A percentile compares a stretch with the other conserved stretches of the same genome.
These are phyloP conservation scores for Komagataella phaffii DNA, from an alignment of 805 yeast species.

Conservation along the genomic window DNA sequence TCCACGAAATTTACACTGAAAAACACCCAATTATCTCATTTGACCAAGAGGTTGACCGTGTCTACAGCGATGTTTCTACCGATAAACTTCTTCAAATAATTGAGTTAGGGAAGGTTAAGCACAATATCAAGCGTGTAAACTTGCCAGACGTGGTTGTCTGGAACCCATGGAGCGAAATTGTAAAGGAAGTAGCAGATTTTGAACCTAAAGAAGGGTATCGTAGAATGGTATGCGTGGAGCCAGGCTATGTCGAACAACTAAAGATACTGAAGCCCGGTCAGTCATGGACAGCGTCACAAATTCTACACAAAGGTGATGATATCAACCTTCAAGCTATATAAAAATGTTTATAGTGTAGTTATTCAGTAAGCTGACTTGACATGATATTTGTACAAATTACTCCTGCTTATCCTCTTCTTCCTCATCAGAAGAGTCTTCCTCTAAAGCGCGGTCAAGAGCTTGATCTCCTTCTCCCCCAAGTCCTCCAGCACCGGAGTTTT, in stretches of 20 bases:
- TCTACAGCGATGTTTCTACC: constrained; percentile 51
- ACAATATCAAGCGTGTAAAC: constrained; percentile 44
- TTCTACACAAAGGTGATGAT: constrained; percentile 40
- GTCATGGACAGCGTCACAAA: constrained; percentile 65
- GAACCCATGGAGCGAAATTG: constrained; percentile 91
- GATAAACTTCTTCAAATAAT: constrained; percentile 52
- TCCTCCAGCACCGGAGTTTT: constrained; percentile 11
- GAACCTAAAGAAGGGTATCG: constrained; percentile 74
- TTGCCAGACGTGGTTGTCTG: constrained; percentile 70
- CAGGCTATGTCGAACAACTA: constrained; percentile 75
- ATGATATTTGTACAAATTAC: not conserved
- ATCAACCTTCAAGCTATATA: constrained; percentile 35
- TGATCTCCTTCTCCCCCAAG: constrained; percentile 17
- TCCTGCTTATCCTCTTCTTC: not conserved
- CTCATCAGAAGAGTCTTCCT: not conserved
- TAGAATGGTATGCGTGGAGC: constrained; percentile 89
- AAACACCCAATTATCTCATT: constrained; percentile 65
- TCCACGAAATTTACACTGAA: constrained; percentile 48
- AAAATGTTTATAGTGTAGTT: not conserved
- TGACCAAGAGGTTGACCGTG: constrained; percentile 73
- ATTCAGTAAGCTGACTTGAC: not conserved
- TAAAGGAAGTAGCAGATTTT: constrained; percentile 80
- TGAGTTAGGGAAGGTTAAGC: constrained; percentile 49
- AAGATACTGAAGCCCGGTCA: constrained; percentile 53
- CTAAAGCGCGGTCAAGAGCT: not conserved